These are phyloP conservation scores for Phenoliferia sp. DNA, from an alignment of 1,284 basidiomycete species.

Conservation along the genomic window DNA sequence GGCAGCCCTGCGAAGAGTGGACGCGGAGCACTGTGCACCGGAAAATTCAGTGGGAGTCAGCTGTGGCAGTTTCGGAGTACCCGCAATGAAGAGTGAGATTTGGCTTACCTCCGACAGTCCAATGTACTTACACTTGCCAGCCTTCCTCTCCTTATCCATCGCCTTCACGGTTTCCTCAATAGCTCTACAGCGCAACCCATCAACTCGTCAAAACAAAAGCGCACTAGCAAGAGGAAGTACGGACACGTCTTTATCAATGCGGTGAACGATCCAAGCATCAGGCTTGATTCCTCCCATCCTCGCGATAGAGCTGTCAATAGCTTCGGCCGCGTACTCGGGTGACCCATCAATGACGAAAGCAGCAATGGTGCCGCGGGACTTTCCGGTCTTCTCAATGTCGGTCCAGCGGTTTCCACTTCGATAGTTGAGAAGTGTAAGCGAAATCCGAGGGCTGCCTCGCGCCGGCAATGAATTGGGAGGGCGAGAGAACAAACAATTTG, in stretches of 20 bases:
- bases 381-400: not conserved
- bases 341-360: not conserved
- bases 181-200: conserved; percentile 33
- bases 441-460: too few relatives aligned
- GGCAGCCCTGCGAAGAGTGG: conserved; percentile 59
- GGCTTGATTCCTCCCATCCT: conserved; percentile 20
- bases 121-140: conserved; percentile 58
- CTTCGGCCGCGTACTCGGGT: conserved; percentile 13
- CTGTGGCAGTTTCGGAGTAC: too few relatives aligned
- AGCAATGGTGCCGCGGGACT: not conserved
- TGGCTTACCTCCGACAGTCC: conserved; percentile 56
- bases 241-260: conserved; percentile 20
- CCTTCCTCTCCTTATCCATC: conserved; percentile 47
- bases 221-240: too few relatives aligned
- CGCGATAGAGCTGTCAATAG: conserved; percentile 17
- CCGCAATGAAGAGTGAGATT: too few relatives aligned
- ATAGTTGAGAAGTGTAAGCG: too few relatives aligned
- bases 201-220: too few relatives aligned
- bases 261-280: conserved; percentile 24
- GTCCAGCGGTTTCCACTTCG: conserved; percentile 16
- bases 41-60: not conserved
- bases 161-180: conserved; percentile 49
- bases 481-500: too few relatives aligned
- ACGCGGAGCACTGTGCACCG: conserved; percentile 43
- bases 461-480: too few relatives aligned